phyloP scores from a whole-genome alignment of 306 rosid genomes.

The Trichosanthes truncata region DNA sequence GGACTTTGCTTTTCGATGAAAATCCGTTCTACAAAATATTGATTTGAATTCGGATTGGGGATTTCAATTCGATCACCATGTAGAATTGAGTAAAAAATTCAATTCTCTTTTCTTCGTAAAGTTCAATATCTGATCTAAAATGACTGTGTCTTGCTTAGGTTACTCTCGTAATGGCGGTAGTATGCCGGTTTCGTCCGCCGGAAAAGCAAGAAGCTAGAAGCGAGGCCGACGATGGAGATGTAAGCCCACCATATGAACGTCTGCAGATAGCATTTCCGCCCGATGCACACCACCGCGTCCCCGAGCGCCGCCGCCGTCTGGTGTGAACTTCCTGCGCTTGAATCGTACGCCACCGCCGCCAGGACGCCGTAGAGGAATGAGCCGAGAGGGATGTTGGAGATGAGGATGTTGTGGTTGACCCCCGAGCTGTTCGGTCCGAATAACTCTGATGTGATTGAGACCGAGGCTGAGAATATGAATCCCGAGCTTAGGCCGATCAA shows the following conservation, averaged over 20 bases:
- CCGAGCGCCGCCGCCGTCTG: conserved; percentile 9
- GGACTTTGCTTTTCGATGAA: not conserved
- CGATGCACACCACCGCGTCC: conserved; percentile 51
- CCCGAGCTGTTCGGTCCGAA: conserved; percentile 78
- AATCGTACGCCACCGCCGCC: conserved; percentile 69
- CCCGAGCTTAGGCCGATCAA: conserved; percentile 85
- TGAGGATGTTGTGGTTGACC: conserved; percentile 84
- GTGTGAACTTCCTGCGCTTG: conserved; percentile 18
- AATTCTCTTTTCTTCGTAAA: not conserved
- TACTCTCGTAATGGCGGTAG: conserved; percentile 26
- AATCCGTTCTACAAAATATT: not conserved
- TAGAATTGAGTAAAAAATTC: not conserved
- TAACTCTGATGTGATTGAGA: conserved; percentile 78
- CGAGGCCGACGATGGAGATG: conserved; percentile 51
- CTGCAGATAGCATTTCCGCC: conserved; percentile 50
- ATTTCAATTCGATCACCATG: not conserved
- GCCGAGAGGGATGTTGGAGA: conserved; percentile 87
- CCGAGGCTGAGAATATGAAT: conserved; percentile 88
- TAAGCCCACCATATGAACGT: conserved; percentile 75
- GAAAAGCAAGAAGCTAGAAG: conserved; percentile 49
- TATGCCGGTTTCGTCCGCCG: conserved; percentile 55
- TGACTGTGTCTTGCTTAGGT: conserved; percentile 7
- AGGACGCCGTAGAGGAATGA: conserved; percentile 74
- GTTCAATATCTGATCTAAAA: not conserved
- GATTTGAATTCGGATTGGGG: not conserved